Conservation (phyloP, 805 yeast genomes). For the Cyberlindnera maclurae region DNA sequence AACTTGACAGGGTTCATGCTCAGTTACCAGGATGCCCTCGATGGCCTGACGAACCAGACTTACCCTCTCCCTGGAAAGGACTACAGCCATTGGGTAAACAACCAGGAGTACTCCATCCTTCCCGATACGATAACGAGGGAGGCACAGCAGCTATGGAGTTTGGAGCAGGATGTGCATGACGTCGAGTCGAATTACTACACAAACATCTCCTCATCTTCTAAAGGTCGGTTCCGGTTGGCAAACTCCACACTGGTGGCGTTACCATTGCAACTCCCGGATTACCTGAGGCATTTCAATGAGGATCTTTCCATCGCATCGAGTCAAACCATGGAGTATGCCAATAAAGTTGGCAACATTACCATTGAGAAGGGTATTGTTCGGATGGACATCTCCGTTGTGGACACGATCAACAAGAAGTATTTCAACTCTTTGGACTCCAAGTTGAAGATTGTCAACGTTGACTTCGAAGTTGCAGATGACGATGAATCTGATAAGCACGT, state of each 20-base stretch:
- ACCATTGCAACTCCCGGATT: constrained; percentile 19
- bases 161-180: constrained; percentile 18
- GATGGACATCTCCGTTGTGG: constrained; percentile 15
- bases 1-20: constrained; percentile 67
- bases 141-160: constrained; percentile 49
- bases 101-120: constrained; percentile 46
- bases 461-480: constrained; percentile 31
- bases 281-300: constrained; percentile 13
- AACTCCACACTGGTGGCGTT: constrained; percentile 12
- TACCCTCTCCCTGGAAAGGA: constrained; percentile 50
- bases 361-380: constrained; percentile 25
- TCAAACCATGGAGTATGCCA: background rate
- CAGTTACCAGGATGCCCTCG: constrained; percentile 52
- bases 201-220: constrained; percentile 42
- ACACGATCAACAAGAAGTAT: constrained; percentile 12
- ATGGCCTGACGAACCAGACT: constrained; percentile 37
- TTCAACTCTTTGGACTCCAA: constrained; percentile 31
- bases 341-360: constrained; percentile 26
- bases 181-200: constrained; percentile 23
- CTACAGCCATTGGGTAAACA: constrained; percentile 39
- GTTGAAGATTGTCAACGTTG: constrained; percentile 32
- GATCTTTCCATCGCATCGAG: constrained; percentile 8
- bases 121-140: constrained; percentile 48
- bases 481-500: constrained; percentile 43
- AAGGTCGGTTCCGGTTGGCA: constrained; percentile 33